Base-by-base conservation (phyloP, 805 yeast genomes). In the Wickerhamiella kurtzmanii region DNA sequence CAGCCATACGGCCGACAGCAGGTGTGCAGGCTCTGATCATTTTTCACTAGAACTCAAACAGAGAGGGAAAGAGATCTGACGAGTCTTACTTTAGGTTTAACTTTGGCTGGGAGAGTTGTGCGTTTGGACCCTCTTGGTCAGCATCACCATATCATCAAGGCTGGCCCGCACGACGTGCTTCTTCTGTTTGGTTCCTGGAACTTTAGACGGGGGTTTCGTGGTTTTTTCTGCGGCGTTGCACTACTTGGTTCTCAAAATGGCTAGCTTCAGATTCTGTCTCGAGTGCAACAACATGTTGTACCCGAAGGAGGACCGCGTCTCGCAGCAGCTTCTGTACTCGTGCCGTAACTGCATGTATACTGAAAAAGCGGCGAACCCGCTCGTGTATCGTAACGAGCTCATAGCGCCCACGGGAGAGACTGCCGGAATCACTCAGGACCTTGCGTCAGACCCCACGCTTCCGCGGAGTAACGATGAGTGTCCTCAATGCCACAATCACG, bases 231-330 rank as follows among this genome's bases (percentile, higher is more conserved):
- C n/a, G n/a, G n/a, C 32, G 32, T 6, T 25, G 6, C 32, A 6
- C 32, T 6, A 25, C 9, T 6, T 11, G 32, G 11, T 11, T 6
- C 9, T 15, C 5, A 38, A 8, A 17, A 38, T 38, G 41, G 56
- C 56, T 20, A 86, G 96, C 46, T 89, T 92, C 68, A 76, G 95
- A 63, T 89, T 89, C 71, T 89, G 98, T 66, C 80, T 92, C 59
- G 94, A 89, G 62, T 89, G 94, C 76, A 92, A 92, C 74, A 92
- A 92, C 64, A 92, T 92, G 98, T 75, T 92, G 67, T 92, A 92
- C 64, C 98, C 98, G 18, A 78, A 85, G 56, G 98, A 92, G 69
- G 97, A 92, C 63, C 84, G 82, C 60, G 85, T 80, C 49, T 65
- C 74, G 55, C 77, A 76, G 61, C 65, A 86, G 54, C 68, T 92